Percentiles rank a stretch among this genome's conserved stretches.
Conservation (phyloP, 257 asterid species). For the Nicotiana undulata region DNA sequence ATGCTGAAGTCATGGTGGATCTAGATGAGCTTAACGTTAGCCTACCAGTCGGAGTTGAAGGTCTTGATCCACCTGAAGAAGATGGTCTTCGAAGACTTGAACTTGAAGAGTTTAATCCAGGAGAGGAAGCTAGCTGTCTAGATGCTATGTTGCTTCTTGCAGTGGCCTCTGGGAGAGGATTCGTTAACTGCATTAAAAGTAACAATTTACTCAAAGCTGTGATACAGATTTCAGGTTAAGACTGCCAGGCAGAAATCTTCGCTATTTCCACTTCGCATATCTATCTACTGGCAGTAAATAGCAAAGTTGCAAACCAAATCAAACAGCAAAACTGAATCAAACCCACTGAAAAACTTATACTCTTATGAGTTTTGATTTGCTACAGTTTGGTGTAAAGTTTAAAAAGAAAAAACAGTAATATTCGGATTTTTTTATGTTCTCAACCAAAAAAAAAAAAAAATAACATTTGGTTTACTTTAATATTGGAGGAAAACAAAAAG, state of each 20-base stretch:
- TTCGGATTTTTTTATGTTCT: neutral
- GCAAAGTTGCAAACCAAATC: neutral
- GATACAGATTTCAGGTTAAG: neutral
- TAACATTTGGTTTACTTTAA: neutral
- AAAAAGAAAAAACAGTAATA: neutral
- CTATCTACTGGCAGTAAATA: neutral
- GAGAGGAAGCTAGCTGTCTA: slow-evolving; percentile 50
- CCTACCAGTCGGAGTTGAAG: slow-evolving; percentile 85
- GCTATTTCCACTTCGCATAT: neutral
- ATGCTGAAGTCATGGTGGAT: slow-evolving; percentile 14
- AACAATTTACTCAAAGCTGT: slow-evolving; percentile 8
- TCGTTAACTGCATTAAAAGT: slow-evolving; percentile 55
- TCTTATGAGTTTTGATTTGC: neutral
- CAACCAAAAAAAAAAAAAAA: neutral
- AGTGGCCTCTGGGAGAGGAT: slow-evolving; percentile 50
- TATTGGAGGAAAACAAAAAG: neutral
- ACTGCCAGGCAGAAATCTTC: neutral
- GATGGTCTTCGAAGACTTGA: slow-evolving; percentile 78
- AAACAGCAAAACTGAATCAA: neutral
- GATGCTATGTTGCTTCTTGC: slow-evolving; percentile 56
- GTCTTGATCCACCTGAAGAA: slow-evolving; percentile 92
- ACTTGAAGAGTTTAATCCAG: slow-evolving; percentile 60
- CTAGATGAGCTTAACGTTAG: slow-evolving; percentile 40
- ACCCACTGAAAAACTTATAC: neutral
- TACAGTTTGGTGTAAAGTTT: neutral